Evolutionary conservation across 129 eudicot species (phyloP).

Genomic region (Helianthus annuus): DNA sequence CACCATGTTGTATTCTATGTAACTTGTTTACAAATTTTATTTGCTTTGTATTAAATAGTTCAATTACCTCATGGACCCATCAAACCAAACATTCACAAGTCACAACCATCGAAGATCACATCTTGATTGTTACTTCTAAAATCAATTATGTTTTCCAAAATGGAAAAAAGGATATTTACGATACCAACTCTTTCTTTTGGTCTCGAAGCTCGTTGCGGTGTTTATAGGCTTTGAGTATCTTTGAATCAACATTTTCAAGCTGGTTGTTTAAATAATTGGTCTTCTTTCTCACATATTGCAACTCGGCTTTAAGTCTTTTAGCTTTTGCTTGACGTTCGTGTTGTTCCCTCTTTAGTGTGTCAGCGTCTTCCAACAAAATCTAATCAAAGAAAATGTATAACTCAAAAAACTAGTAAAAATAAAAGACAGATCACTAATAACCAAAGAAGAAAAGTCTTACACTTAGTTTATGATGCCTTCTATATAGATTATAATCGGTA

Average conservation of each 20-base stretch:
- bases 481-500: neutral
- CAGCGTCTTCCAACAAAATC: conserved; percentile 1
- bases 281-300: conserved; percentile 4
- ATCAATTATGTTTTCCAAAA: neutral
- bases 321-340: neutral
- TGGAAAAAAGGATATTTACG: neutral
- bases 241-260: conserved; percentile 19
- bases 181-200: neutral
- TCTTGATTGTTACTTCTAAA: too few species aligned
- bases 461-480: conserved; percentile 6
- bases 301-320: conserved; percentile 16
- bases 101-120: too few species aligned
- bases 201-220: neutral
- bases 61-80: too few species aligned
- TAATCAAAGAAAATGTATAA: neutral
- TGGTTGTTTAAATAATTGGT: conserved; percentile 9
- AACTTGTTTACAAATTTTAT: too few species aligned
- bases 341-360: neutral
- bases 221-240: conserved; percentile 4
- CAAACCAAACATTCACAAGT: too few species aligned
- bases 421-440: neutral
- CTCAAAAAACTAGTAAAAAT: neutral
- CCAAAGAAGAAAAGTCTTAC: neutral
- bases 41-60: too few species aligned
- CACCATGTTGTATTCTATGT: too few species aligned